These are phyloP conservation scores for Fragaria iinumae DNA, from an alignment of 306 rosid species.

Conservation along the genomic window DNA sequence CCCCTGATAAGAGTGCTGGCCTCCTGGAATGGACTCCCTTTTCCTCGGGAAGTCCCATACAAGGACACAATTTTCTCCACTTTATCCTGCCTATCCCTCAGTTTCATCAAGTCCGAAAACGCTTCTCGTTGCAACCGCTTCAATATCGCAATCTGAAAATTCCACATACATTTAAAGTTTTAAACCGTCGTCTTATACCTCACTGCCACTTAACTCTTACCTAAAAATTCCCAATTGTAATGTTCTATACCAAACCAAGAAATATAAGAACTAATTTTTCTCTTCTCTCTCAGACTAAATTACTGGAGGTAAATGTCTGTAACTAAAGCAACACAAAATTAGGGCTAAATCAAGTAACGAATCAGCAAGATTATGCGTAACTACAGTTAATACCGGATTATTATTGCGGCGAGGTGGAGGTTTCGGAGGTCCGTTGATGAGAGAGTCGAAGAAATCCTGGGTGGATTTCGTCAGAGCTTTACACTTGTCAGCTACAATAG, in stretches of 20 bases:
- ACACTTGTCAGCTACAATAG: conserved; percentile 39
- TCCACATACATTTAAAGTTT: conserved; percentile 4
- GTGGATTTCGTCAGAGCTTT: conserved; percentile 50
- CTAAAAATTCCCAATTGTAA: neutral
- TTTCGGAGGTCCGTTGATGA: conserved; percentile 39
- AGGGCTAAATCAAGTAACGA: neutral
- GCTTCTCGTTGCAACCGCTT: conserved; percentile 88
- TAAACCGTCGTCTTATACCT: conserved; percentile 11
- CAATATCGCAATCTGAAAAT: conserved; percentile 71
- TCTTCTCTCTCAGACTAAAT: neutral
- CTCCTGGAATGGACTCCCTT: conserved; percentile 74
- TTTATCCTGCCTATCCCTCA: conserved; percentile 92
- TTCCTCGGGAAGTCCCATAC: conserved; percentile 58
- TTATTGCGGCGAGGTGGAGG: conserved; percentile 38
- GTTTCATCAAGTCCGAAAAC: conserved; percentile 82
- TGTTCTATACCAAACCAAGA: neutral
- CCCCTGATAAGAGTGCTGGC: conserved; percentile 59
- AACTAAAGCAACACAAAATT: neutral
- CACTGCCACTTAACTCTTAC: neutral
- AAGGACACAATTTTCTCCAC: conserved; percentile 66
- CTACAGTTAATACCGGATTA: conserved; percentile 47
- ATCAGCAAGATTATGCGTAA: neutral
- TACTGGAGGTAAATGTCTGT: too few relatives aligned
- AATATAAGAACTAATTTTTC: neutral
- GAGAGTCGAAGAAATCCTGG: conserved; percentile 44